phyloP scores from a whole-genome alignment of 164 flowering plant genomes.

The Magnolia changhungtana region DNA sequence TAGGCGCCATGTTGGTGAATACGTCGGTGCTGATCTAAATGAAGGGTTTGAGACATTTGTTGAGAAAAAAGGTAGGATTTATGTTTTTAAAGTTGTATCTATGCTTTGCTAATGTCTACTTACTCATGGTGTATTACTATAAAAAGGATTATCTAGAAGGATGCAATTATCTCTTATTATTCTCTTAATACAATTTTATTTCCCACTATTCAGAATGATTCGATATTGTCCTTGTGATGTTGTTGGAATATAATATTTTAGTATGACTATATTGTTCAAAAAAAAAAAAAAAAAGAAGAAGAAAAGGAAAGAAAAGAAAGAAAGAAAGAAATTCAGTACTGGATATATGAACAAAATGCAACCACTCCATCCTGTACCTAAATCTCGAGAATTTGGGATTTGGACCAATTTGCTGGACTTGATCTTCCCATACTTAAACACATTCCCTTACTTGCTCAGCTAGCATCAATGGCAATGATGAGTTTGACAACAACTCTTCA shows the following conservation, averaged over 20 bases:
- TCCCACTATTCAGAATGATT: not conserved
- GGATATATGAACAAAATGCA: no score
- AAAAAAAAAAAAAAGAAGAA: no score
- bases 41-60: conserved; percentile 81
- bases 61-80: conserved; percentile 61
- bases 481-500: no score
- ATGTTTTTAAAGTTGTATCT: not conserved
- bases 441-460: not conserved
- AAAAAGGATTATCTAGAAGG: not conserved
- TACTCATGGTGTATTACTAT: not conserved
- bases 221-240: no score
- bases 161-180: not conserved
- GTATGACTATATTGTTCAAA: no score
- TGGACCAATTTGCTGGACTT: not conserved
- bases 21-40: conserved; percentile 87
- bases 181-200: not conserved
- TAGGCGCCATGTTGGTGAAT: conserved; percentile 75
- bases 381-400: not conserved
- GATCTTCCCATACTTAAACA: not conserved
- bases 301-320: no score
- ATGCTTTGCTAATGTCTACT: not conserved
- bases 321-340: no score
- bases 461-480: no score
- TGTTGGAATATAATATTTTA: no score
- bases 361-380: not conserved